Percentiles rank a stretch among this genome's conserved stretches.
phyloP scores from a whole-genome alignment of 495 filamentous ascomycete genomes.

The Chlorociboria aeruginascens region DNA sequence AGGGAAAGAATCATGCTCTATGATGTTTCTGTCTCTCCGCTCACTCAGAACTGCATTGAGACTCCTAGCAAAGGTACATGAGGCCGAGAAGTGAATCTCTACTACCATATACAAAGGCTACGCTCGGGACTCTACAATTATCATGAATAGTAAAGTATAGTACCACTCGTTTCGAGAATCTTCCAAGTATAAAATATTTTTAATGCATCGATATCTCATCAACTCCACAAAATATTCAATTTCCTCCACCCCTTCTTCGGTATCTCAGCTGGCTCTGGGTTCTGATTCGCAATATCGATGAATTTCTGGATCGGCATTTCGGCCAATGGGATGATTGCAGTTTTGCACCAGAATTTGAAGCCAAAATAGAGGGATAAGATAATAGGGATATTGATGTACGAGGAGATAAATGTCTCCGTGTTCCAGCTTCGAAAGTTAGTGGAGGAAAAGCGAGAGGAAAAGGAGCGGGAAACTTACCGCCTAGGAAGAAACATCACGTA shows the following conservation, averaged over 20 bases:
- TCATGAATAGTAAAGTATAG: no score
- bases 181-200: no score
- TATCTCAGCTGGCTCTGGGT: conserved; percentile 10
- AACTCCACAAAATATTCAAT: conserved; percentile 16
- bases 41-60: no score
- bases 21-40: no score
- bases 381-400: conserved; percentile 49
- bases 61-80: no score
- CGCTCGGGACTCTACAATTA: no score
- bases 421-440: conserved; percentile 9
- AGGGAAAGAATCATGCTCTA: no score
- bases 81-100: no score
- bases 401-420: conserved; percentile 37
- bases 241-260: conserved; percentile 4
- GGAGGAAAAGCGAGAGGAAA: not conserved
- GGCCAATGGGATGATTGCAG: conserved; percentile 14
- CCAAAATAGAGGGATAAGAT: conserved; percentile 43
- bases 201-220: not conserved
- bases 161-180: no score
- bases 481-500: conserved; percentile 14
- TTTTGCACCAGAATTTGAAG: conserved; percentile 39
- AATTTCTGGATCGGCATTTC: conserved; percentile 16
- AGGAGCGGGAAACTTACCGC: conserved; percentile 3
- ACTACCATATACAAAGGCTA: no score
- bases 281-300: conserved; percentile 15